These are phyloP conservation scores for Candida maris DNA, from an alignment of 805 yeast species.

Conservation along the genomic window DNA sequence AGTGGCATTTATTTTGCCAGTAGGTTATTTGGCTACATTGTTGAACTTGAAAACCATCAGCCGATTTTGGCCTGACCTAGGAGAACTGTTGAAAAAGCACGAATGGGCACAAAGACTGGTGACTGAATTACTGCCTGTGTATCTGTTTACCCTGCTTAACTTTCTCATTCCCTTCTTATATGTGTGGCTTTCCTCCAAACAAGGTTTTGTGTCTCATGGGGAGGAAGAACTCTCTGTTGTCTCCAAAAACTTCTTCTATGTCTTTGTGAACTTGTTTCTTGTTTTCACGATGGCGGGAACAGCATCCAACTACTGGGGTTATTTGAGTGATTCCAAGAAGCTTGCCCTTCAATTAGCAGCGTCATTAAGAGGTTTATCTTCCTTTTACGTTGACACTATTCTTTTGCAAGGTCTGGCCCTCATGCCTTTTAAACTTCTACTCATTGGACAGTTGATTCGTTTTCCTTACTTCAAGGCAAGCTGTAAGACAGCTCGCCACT, in stretches of 20 bases:
- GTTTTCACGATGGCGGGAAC: constrained; percentile 95
- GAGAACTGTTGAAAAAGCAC: constrained; percentile 57
- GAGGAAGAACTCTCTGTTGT: constrained; percentile 90
- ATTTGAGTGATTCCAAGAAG: constrained; percentile 82
- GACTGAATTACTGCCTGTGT: constrained; percentile 88
- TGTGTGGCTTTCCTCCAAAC: constrained; percentile 75
- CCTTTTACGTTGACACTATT: constrained; percentile 86
- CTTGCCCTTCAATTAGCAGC: constrained; percentile 84
- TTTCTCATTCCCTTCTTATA: constrained; percentile 80
- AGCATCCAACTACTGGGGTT: constrained; percentile 75
- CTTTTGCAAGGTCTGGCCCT: constrained; percentile 82
- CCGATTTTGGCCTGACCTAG: constrained; percentile 80
- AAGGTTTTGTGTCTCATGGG: constrained; percentile 87
- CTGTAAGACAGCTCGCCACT: constrained; percentile 82
- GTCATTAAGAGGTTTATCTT: constrained; percentile 71
- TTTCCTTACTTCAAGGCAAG: constrained; percentile 63
- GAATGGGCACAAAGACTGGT: constrained; percentile 75
- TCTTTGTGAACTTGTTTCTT: constrained; percentile 87
- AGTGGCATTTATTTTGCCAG: constrained; percentile 75
- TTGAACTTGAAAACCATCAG: constrained; percentile 74
- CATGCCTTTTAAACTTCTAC: constrained; percentile 81
- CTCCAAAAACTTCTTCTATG: constrained; percentile 89
- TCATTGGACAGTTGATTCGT: constrained; percentile 72
- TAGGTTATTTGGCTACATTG: constrained; percentile 78
- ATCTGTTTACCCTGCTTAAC: constrained; percentile 82